Conservation (phyloP, 164 flowering plant species). For the Vitis vinifera region DNA sequence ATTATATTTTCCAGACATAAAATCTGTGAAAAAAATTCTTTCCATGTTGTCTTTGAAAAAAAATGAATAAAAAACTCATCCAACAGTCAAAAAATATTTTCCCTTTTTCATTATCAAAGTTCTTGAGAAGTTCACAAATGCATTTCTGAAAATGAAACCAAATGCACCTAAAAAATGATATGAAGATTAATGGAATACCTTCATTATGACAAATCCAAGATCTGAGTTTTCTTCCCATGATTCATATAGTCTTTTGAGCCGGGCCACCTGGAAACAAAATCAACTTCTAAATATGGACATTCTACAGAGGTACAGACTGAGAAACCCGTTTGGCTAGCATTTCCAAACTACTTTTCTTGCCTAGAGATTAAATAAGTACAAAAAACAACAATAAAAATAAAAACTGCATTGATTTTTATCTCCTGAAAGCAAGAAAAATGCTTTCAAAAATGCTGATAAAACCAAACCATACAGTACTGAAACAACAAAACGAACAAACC, state of each 20-base stretch:
- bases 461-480: constrained; percentile 6
- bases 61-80: not conserved
- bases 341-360: too few species aligned
- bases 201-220: constrained; percentile 79
- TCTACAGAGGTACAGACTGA: not conserved
- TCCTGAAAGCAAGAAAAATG: not conserved
- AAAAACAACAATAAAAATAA: not conserved
- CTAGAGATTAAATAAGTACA: too few species aligned
- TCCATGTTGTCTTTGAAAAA: not conserved
- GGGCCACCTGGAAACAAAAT: constrained; percentile 46
- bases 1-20: too few species aligned
- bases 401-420: not conserved
- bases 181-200: constrained; percentile 34
- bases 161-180: not conserved
- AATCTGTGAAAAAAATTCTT: too few species aligned
- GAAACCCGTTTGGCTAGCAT: too few species aligned
- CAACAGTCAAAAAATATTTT: not conserved
- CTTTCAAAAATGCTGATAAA: not conserved
- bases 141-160: too few species aligned
- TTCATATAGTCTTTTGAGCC: constrained; percentile 73
- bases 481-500: not conserved
- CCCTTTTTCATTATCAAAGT: too few species aligned
- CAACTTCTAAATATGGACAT: not conserved
- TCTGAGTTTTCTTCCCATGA: constrained; percentile 92
- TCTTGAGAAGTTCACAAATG: too few species aligned